A percentile compares a stretch with the other conserved stretches of the same genome.
Conservation (phyloP, 2,329 filamentous ascomycete genomes). For the Verticillium nubilum region DNA sequence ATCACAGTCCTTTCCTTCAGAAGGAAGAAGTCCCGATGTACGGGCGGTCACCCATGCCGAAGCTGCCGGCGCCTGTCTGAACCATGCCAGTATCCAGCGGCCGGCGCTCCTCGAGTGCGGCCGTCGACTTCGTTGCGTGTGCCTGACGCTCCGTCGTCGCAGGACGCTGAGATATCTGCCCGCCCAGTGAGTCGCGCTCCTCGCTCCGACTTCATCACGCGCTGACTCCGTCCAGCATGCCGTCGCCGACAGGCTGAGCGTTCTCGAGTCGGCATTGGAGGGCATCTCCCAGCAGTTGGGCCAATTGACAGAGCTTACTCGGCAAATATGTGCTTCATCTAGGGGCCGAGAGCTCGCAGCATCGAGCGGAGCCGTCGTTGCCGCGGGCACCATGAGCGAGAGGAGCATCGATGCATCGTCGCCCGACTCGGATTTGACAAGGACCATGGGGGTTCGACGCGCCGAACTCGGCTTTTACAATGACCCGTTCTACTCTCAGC, state of each 20-base stretch:
- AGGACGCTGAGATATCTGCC: background rate
- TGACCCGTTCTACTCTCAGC: background rate
- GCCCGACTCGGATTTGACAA: background rate
- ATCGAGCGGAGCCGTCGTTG: background rate
- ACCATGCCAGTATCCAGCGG: background rate
- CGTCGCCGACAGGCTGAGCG: background rate
- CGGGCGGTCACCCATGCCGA: background rate
- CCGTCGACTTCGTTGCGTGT: background rate
- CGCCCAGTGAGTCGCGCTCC: background rate
- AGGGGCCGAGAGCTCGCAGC: background rate
- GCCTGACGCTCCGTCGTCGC: background rate
- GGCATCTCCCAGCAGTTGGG: background rate
- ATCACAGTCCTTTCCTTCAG: background rate
- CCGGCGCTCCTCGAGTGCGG: background rate
- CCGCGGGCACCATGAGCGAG: background rate
- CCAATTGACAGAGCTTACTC: background rate
- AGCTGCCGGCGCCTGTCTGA: background rate
- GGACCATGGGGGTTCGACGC: background rate
- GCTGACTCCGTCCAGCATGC: background rate
- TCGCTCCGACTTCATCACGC: background rate
- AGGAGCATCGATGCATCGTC: background rate
- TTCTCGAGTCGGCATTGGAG: background rate
- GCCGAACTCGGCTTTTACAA: background rate
- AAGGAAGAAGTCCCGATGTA: constrained; percentile 1
- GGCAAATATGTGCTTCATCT: background rate